phyloP scores from a whole-genome alignment of 2,329 filamentous ascomycete species.

The Pseudogymnoascus sp. region DNA sequence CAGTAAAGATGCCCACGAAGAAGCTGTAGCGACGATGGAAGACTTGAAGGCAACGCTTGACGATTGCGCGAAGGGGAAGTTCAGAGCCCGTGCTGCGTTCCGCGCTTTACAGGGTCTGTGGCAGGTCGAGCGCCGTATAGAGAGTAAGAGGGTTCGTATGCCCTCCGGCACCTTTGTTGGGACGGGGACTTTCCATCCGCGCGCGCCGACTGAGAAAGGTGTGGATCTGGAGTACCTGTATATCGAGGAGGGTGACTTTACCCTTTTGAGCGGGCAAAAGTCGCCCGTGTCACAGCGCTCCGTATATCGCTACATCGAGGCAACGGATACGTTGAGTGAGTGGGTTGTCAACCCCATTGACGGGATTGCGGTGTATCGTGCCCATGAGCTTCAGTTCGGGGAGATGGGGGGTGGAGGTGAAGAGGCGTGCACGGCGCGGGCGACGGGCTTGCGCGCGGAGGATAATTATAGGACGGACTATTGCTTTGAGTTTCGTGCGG shows the following conservation, averaged over 20 bases:
- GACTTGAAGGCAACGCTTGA: slow-evolving; percentile 24
- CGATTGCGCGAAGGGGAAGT: slow-evolving; percentile 33
- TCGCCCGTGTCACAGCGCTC: slow-evolving; percentile 38
- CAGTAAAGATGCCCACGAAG: slow-evolving; percentile 33
- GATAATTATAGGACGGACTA: slow-evolving; percentile 67
- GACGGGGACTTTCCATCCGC: slow-evolving; percentile 56
- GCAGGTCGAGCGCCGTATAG: slow-evolving; percentile 52
- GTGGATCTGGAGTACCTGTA: slow-evolving; percentile 55
- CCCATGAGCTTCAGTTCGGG: slow-evolving; percentile 65
- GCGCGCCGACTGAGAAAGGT: slow-evolving; percentile 45
- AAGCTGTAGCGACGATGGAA: slow-evolving; percentile 39
- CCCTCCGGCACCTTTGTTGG: slow-evolving; percentile 60
- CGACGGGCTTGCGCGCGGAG: slow-evolving; percentile 58
- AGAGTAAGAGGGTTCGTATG: slow-evolving; percentile 46
- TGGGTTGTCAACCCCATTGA: slow-evolving; percentile 67
- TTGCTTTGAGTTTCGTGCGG: slow-evolving; percentile 54
- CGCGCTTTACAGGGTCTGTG: slow-evolving; percentile 63
- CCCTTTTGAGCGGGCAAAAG: slow-evolving; percentile 32
- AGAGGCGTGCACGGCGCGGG: slow-evolving; percentile 38
- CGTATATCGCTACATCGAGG: slow-evolving; percentile 61
- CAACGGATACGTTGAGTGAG: slow-evolving; percentile 53
- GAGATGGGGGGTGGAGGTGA: slow-evolving; percentile 25
- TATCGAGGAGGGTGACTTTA: slow-evolving; percentile 59
- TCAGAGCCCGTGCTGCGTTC: slow-evolving; percentile 60
- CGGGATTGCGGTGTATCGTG: slow-evolving; percentile 55